Evolutionary conservation across 139 green algal genomes (phyloP).

Genomic region (Auxenochlorella pyrenoidosa): DNA sequence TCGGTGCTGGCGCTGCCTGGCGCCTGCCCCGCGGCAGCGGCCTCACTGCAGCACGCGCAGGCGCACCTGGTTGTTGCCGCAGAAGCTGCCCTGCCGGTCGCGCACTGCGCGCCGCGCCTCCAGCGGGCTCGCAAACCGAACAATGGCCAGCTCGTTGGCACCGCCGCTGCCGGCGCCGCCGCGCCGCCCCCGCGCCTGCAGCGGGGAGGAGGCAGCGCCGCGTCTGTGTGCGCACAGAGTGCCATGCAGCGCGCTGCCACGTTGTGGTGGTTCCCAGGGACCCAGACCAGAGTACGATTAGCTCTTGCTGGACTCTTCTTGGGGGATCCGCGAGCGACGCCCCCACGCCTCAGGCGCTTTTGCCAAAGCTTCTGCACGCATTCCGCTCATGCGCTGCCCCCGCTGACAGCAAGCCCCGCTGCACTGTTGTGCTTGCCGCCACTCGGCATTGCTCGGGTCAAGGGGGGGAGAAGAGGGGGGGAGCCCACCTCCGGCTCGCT

Average conservation of each 20-base stretch:
- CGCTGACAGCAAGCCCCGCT: too few species aligned
- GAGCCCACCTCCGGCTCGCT: background rate
- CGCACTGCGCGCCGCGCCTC: slow-evolving; percentile 41
- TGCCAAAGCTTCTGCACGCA: too few species aligned
- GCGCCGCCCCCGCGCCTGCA: background rate
- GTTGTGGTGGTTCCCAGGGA: background rate
- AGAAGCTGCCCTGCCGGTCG: slow-evolving; percentile 12
- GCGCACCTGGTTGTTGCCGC: slow-evolving; percentile 4
- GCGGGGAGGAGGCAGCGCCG: background rate
- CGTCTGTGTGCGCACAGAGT: too few species aligned
- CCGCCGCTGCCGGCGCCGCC: background rate
- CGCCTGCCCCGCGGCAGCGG: too few species aligned
- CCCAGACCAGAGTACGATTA: too few species aligned
- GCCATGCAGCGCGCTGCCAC: background rate
- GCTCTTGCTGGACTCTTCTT: background rate
- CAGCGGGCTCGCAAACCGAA: slow-evolving; percentile 28
- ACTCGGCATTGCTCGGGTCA: too few species aligned
- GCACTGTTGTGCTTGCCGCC: too few species aligned
- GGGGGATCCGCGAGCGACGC: too few species aligned
- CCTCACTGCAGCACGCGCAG: slow-evolving; percentile 34
- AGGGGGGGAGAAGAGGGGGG: too few species aligned
- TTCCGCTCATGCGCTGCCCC: background rate
- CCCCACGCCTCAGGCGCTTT: too few species aligned
- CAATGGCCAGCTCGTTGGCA: background rate
- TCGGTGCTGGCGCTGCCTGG: too few species aligned